Conservation (phyloP, 169 alveolate species). For the Babesia gibsoni region DNA sequence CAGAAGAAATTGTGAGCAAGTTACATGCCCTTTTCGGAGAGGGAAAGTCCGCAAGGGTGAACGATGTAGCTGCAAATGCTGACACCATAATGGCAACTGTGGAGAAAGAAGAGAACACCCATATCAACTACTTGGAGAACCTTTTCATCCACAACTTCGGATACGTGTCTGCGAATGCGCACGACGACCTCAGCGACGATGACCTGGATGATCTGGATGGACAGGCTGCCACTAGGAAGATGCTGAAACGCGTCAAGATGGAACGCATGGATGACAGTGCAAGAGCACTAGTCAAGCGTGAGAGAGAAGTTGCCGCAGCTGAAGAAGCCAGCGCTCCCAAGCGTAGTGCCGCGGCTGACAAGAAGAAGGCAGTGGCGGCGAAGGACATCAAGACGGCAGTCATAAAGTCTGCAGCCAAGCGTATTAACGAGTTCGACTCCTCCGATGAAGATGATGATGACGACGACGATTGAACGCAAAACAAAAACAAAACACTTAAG, state of each 20-base stretch:
- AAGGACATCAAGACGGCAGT: not conserved
- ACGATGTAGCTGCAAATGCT: conserved; percentile 16
- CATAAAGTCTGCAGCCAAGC: not conserved
- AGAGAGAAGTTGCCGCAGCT: not conserved
- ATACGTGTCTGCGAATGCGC: conserved; percentile 1
- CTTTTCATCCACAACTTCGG: conserved; percentile 25
- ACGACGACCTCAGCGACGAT: conserved; percentile 15
- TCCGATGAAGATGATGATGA: not conserved
- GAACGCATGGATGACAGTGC: not conserved
- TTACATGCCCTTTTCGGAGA: conserved; percentile 39
- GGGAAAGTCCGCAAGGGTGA: conserved; percentile 41
- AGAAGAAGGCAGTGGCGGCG: not conserved
- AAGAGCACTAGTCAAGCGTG: not conserved
- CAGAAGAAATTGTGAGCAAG: conserved; percentile 36
- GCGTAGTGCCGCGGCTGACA: not conserved
- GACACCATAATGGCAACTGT: conserved; percentile 35
- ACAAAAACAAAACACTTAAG: too few relatives aligned
- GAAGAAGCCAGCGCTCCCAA: not conserved
- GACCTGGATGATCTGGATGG: not conserved
- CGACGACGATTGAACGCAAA: too few relatives aligned
- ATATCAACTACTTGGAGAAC: not conserved
- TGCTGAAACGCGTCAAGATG: not conserved
- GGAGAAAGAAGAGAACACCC: conserved; percentile 1
- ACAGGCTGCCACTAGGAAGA: not conserved
- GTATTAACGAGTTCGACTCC: not conserved